These are phyloP conservation scores for Fusarium sp. DNA, from an alignment of 2,329 filamentous ascomycete species.

Conservation along the genomic window DNA sequence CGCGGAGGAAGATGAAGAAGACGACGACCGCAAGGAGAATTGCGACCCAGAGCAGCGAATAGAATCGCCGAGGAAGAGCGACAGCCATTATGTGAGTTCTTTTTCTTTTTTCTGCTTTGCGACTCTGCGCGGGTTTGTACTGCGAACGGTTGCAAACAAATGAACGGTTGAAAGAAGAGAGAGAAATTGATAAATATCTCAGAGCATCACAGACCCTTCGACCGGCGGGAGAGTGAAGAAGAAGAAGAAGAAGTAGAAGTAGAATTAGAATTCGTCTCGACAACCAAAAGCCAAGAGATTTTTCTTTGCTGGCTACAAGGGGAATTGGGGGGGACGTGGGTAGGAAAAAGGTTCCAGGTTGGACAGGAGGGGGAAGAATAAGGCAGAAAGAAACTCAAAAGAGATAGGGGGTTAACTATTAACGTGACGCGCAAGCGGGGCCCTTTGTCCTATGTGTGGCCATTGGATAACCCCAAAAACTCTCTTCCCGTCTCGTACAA, in stretches of 20 bases:
- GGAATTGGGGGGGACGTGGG: slow-evolving; percentile 7
- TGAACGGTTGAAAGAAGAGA: slow-evolving; percentile 1
- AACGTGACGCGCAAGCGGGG: slow-evolving; percentile 32
- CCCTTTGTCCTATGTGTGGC: not conserved
- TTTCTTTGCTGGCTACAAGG: slow-evolving; percentile 13
- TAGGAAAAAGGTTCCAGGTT: slow-evolving; percentile 5
- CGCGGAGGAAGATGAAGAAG: slow-evolving; percentile 39
- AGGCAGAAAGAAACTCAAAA: slow-evolving; percentile 10
- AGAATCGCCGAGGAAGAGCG: slow-evolving; percentile 41
- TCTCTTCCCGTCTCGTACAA: slow-evolving; percentile 3
- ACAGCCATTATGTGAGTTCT: slow-evolving; percentile 32
- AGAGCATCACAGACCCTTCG: slow-evolving; percentile 34
- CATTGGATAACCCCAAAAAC: slow-evolving; percentile 9
- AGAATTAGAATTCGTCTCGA: slow-evolving; percentile 2
- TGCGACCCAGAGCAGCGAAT: slow-evolving; percentile 41
- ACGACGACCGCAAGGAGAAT: slow-evolving; percentile 32
- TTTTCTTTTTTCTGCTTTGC: not conserved
- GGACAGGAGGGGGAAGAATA: slow-evolving; percentile 15
- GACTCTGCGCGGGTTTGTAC: not conserved
- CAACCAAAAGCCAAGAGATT: slow-evolving; percentile 23
- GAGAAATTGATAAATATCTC: slow-evolving; percentile 26
- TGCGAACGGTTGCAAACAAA: slow-evolving; percentile 7
- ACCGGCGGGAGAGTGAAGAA: slow-evolving; percentile 27
- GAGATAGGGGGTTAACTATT: slow-evolving; percentile 28
- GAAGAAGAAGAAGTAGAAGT: not conserved